Percentiles rank a stretch among this genome's conserved stretches.
phyloP scores from a whole-genome alignment of 139 green algal genomes.

The Trebouxia sp. region DNA sequence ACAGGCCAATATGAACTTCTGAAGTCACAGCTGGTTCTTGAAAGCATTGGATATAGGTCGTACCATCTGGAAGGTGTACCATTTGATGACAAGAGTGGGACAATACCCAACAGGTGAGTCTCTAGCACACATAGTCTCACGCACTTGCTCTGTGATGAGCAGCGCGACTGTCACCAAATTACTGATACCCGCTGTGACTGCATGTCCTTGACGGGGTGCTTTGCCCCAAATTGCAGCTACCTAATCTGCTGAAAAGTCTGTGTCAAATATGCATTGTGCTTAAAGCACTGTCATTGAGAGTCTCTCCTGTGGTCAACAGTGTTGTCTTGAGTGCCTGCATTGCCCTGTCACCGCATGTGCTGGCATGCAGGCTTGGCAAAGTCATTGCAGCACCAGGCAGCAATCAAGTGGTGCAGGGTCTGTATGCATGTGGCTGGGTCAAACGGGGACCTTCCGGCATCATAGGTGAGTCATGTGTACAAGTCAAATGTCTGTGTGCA shows the following conservation, averaged over 20 bases:
- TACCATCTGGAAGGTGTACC: constrained; percentile 69
- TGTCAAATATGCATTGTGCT: too few species aligned
- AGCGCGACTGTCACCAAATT: too few species aligned
- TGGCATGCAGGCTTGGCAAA: constrained; percentile 45
- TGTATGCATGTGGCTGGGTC: constrained; percentile 90
- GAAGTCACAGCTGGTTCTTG: constrained; percentile 67
- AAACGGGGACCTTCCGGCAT: constrained; percentile 89
- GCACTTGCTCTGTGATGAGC: neutral
- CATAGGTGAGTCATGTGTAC: constrained; percentile 56
- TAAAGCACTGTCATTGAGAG: too few species aligned
- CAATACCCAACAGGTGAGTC: constrained; percentile 70
- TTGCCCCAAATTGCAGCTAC: too few species aligned
- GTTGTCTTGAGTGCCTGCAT: neutral
- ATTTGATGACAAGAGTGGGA: constrained; percentile 66
- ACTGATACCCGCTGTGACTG: too few species aligned
- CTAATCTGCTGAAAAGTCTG: too few species aligned
- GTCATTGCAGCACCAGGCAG: constrained; percentile 50
- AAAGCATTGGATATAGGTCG: constrained; percentile 81
- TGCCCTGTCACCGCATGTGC: neutral
- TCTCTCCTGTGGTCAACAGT: too few species aligned
- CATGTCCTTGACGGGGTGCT: too few species aligned
- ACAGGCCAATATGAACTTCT: constrained; percentile 67
- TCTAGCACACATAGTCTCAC: too few species aligned
- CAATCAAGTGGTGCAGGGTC: constrained; percentile 39
- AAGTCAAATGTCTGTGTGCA: too few species aligned